Base-by-base conservation (phyloP, 2,329 filamentous ascomycete species). In the Helotiales sp. region DNA sequence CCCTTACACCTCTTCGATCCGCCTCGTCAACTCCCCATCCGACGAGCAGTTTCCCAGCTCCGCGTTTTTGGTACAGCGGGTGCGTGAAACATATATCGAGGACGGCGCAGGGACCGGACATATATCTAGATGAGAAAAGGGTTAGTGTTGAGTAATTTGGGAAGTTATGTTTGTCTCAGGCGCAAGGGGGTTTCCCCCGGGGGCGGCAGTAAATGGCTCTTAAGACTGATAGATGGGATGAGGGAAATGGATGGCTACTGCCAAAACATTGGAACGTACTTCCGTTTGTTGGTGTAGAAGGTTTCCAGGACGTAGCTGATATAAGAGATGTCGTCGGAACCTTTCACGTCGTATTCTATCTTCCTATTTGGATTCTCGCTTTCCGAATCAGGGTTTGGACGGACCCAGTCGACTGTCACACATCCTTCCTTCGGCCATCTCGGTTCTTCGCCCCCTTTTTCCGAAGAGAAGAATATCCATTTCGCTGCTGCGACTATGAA, bases 11-110 rank as follows among this genome's bases (percentile, higher is more conserved):
- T 32, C 74, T 26, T 10, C 66, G 66, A 65, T 77, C 75, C 7
- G 75, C 76, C 54, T 70, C 72, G 5, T 65, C 61, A 1, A 67
- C 66, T 8, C 77, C 77, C 75, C 75, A 78, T 45, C 68, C 17
- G 2, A 77, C 62, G 22, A 77, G 67, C 50, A 73, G 54, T 15
- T 65, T 66, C 13, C 71, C 72, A 0, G 72, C 73, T 2, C 77
- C 77, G 11, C 61, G 66, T 5, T 72, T 63, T 22, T 76, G 75
- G 63, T 75, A 73, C 30, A 68, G 66, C 1, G 75, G 77, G 55
- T 74, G 64, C 26, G 70, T 73, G 57, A 75, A 75, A 17, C 70
- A 72, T 15, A 75, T 66, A 40, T 74, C 70, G 15, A 77, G 61
- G 55, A 75, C 69, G 71, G 61, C 60, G 32, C 30, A 55, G 43